phyloP scores from a whole-genome alignment of 306 rosid species.

The Hippophae rhamnoides region DNA sequence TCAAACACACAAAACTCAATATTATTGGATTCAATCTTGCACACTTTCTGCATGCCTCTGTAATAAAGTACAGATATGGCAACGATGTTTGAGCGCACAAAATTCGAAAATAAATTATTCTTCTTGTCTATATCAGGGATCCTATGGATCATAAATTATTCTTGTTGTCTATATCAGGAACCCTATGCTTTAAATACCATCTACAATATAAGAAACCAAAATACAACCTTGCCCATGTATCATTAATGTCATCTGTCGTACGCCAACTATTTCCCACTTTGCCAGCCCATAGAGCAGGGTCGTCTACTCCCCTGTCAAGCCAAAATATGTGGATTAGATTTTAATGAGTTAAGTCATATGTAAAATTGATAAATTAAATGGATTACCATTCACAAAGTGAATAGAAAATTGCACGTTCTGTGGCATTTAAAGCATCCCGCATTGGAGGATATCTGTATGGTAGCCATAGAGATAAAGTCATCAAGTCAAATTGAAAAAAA shows the following conservation, averaged over 20 bases:
- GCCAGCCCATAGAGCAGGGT: constrained; percentile 96
- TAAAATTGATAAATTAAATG: constrained; percentile 14
- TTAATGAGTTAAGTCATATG: constrained; percentile 11
- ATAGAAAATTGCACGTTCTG: constrained; percentile 64
- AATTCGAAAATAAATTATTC: too few species aligned
- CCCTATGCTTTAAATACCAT: neutral
- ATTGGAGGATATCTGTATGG: constrained; percentile 83
- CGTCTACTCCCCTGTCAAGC: constrained; percentile 68
- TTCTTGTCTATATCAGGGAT: too few species aligned
- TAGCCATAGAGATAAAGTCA: constrained; percentile 10
- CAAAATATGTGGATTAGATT: constrained; percentile 8
- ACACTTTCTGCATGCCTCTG: too few species aligned
- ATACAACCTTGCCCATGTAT: constrained; percentile 85
- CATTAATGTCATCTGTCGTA: constrained; percentile 84
- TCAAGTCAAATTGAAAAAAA: constrained; percentile 22
- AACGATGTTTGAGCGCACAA: too few species aligned
- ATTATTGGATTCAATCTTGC: too few species aligned
- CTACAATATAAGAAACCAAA: constrained; percentile 16
- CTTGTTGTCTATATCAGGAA: neutral
- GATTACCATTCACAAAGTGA: constrained; percentile 84
- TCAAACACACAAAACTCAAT: too few species aligned
- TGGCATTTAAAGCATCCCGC: constrained; percentile 77
- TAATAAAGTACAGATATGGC: too few species aligned
- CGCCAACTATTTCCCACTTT: constrained; percentile 97
- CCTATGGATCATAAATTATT: too few species aligned